Base-by-base conservation (phyloP, 2,329 filamentous ascomycete species). In the Diplodia seriata region DNA sequence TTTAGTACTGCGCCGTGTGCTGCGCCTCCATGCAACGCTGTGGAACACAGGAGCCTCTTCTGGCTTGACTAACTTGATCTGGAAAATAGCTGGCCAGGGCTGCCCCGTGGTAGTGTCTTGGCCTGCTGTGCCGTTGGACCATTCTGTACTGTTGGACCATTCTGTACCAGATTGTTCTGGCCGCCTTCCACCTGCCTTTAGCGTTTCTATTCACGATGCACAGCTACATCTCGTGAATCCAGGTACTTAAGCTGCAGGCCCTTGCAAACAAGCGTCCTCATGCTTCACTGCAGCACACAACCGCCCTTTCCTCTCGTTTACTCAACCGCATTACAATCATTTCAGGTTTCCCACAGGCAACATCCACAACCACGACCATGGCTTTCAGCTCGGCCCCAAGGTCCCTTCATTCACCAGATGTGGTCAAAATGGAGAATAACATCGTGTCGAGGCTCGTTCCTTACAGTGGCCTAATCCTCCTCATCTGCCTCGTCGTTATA, bases 391-490 rank as follows among this genome's bases (percentile, higher is more conserved):
- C 20, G 43, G n/a, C 18, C 43, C 8, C n/a, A 11, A n/a, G 43
- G 18, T 38, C 36, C 36, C 36, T 38, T 4, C 18, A 47, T 3
- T 8, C 43, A 4, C 56, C 56, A 11, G 38, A 61, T 12, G 20
- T 61, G 7, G 56, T 47, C 12, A 38, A 23, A 23, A 2, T 61
- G 14, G 23, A 29, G 6, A 49, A 49, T 9, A 40, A 31, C 9
- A 18, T 11, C 4, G 51, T 74, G 50, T 74, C 72, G 2, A 67
- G 68, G 38, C 68, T 74, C 26, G 68, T 71, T 9, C 70, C 72
- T 5, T 76, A 72, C 57, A 64, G 69, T 1, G 73, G 67, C 18
- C 69, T 76, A 26, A 73, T 75, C 38, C 69, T 75, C n/a, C 69
- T 71, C 12, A 49, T 74, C 18, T 68, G 66, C 43, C 61, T 72